Base-by-base conservation (phyloP, 305 asterid species). In the Fraxinus dipetala region DNA sequence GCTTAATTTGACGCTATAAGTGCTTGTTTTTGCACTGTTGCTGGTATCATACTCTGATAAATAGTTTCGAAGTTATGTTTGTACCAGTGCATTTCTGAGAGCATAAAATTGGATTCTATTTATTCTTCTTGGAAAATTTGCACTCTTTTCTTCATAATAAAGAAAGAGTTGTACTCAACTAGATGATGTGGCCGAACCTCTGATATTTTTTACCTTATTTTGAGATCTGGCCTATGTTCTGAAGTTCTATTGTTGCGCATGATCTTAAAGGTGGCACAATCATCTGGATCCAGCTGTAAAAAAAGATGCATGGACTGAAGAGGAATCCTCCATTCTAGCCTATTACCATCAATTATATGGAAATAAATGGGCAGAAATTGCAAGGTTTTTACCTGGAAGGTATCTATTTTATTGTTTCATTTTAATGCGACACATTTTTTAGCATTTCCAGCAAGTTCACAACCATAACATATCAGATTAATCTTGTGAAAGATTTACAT, bases 361-460 rank as follows among this genome's bases (percentile, higher is more conserved):
- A 72, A 94, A 92, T 87, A 94, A 85, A 82, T 94, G 98, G 97
- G 97, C 94, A 54, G 95, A 92, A 84, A 91, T 94, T 35, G 93
- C 95, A n/a, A 94, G 85, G 77, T 90, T 88, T 86, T 87, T 92
- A 79, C 96, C 97, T 5, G 98, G 98, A 85, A 93, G 97, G 97
- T 93, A 91, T 78, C 78, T 85, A 77, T 82, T 79, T 75, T 43
- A 30, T 18, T 34, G 6, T 79, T 80, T 81, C 74, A 30, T 77
- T 80, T 74, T 16, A 26, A 72, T 24, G 20, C 10, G 28, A 14
- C 59, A 81, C 72, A 28, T 38, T 59, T 43, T 38, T 59, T 54
- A 45, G 63, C 18, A 16, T 65, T 80, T 48, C 56, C n/a, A 67
- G 35, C 76, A 73, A 80, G 79, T 70, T 34, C 72, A 20, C 72